Evolutionary conservation across 805 yeast species (phyloP).

Genomic region (Starmerella stellata): DNA sequence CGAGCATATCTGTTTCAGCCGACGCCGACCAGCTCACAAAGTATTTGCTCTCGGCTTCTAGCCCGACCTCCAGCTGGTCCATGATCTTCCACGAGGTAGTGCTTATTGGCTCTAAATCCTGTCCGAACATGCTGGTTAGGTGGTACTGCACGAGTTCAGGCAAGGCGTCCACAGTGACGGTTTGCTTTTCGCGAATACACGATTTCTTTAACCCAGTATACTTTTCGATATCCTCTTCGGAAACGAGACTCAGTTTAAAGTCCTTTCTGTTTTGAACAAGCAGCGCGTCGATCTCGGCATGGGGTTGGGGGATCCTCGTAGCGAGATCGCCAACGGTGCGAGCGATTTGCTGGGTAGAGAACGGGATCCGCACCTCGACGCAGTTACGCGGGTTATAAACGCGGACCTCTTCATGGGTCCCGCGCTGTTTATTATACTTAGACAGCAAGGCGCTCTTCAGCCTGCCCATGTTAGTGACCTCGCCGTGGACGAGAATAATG

Average conservation of each 20-base stretch:
- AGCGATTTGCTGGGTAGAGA: slow-evolving; percentile 71
- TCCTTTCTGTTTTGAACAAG: slow-evolving; percentile 58
- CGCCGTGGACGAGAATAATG: slow-evolving; percentile 91
- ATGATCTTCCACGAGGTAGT: slow-evolving; percentile 31
- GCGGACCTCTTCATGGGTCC: slow-evolving; percentile 74
- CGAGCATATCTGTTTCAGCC: slow-evolving; percentile 75
- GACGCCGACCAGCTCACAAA: slow-evolving; percentile 84
- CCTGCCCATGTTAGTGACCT: slow-evolving; percentile 96
- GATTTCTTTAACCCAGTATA: slow-evolving; percentile 76
- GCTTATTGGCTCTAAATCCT: slow-evolving; percentile 30
- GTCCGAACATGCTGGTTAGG: slow-evolving; percentile 88
- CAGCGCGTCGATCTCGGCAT: slow-evolving; percentile 52
- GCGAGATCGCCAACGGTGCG: slow-evolving; percentile 49
- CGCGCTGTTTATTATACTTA: slow-evolving; percentile 61
- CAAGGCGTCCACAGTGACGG: slow-evolving; percentile 60
- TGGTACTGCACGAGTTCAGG: slow-evolving; percentile 74
- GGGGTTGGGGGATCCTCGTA: slow-evolving; percentile 20
- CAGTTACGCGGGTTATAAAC: slow-evolving; percentile 88
- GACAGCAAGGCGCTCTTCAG: slow-evolving; percentile 79
- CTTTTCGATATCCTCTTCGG: slow-evolving; percentile 74
- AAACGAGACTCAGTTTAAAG: slow-evolving; percentile 67
- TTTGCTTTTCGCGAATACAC: slow-evolving; percentile 63
- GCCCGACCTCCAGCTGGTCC: slow-evolving; percentile 40
- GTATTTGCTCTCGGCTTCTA: slow-evolving; percentile 31
- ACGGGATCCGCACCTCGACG: slow-evolving; percentile 54